Conservation (phyloP, 768 basidiomycete genomes). For the Tulasnella sp. region DNA sequence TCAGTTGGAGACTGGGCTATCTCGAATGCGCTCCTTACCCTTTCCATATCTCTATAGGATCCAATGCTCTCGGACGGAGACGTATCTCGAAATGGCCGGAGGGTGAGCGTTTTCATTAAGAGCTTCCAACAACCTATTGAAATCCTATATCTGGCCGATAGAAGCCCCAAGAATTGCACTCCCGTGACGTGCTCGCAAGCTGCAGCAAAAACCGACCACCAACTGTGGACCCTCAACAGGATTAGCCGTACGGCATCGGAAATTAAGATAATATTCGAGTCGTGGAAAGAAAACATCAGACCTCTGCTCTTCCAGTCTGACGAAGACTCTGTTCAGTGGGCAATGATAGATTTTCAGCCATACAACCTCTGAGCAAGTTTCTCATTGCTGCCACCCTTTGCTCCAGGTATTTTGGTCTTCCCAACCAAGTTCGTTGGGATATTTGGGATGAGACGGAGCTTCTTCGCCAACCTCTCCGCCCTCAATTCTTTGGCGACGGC, state of each 20-base stretch:
- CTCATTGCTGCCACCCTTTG: too few relatives aligned
- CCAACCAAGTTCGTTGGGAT: too few relatives aligned
- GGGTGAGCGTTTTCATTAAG: background rate
- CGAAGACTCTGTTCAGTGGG: too few relatives aligned
- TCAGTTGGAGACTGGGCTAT: background rate
- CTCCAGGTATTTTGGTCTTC: too few relatives aligned
- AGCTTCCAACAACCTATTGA: background rate
- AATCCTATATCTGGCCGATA: background rate
- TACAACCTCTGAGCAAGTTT: too few relatives aligned
- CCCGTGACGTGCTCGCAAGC: background rate
- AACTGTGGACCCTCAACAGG: background rate
- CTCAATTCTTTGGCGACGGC: background rate
- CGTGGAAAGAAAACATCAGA: background rate
- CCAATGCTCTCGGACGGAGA: background rate
- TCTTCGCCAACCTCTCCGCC: background rate
- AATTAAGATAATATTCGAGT: background rate
- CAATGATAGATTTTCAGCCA: too few relatives aligned
- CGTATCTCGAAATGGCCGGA: background rate
- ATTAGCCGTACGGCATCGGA: background rate
- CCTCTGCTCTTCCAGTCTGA: too few relatives aligned
- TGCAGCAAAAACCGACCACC: background rate
- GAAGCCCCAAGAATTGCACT: background rate
- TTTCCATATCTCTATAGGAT: background rate
- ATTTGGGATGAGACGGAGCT: too few relatives aligned
- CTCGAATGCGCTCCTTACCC: background rate